These are phyloP conservation scores for Solanum sejunctum DNA, from an alignment of 257 asterid species.

Conservation along the genomic window DNA sequence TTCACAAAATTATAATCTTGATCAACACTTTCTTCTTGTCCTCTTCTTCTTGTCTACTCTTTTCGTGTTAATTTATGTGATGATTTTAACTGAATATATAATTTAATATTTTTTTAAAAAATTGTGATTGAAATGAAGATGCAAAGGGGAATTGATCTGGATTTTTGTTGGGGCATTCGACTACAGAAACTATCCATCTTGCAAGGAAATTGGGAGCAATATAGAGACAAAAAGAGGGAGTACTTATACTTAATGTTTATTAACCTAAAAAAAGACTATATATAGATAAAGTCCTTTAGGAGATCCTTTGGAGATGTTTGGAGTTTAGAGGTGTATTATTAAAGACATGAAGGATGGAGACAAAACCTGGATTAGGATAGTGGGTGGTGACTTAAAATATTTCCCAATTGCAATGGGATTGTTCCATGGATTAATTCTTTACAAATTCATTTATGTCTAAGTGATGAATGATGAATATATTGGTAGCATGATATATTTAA, in stretches of 20 bases:
- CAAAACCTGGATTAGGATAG: neutral
- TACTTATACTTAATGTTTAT: neutral
- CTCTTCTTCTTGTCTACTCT: neutral
- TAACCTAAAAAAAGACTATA: neutral
- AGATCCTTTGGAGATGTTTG: neutral
- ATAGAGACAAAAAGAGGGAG: neutral
- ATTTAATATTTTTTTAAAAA: too few relatives aligned
- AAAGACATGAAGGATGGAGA: neutral
- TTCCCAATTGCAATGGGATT: too few relatives aligned
- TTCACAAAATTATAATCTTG: neutral
- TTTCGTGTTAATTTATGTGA: neutral
- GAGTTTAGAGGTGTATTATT: neutral
- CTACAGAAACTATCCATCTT: neutral
- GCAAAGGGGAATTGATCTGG: neutral
- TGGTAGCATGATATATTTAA: neutral
- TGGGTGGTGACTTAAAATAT: neutral
- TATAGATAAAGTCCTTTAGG: too few relatives aligned
- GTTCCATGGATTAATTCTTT: neutral
- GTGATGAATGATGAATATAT: neutral
- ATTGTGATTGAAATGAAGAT: too few relatives aligned
- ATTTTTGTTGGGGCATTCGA: too few relatives aligned
- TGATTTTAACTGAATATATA: neutral
- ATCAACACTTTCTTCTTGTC: neutral
- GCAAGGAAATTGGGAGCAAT: neutral
- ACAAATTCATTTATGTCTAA: neutral